Evolutionary conservation across 164 flowering plant genomes (phyloP).

Genomic region (Chimonanthus praecox): DNA sequence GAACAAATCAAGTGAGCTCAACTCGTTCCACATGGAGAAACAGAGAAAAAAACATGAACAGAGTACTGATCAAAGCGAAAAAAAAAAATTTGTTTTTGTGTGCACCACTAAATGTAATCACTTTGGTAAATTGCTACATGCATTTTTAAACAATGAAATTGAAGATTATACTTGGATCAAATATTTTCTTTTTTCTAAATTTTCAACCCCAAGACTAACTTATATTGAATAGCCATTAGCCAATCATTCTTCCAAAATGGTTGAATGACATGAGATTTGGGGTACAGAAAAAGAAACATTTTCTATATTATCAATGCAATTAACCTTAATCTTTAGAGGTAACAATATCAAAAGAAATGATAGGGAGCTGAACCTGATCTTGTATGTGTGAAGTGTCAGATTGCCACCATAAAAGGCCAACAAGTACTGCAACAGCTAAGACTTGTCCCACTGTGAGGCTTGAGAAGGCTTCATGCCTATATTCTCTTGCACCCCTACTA

Average conservation of each 20-base stretch:
- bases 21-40: neutral
- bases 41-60: neutral
- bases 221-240: too few relatives aligned
- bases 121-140: too few relatives aligned
- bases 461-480: conserved; percentile 13
- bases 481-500: conserved; percentile 9
- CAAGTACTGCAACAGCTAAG: conserved; percentile 2
- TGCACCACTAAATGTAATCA: neutral
- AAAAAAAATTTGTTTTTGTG: neutral
- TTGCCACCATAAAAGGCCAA: conserved; percentile 6
- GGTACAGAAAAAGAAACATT: too few relatives aligned
- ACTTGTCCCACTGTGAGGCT: conserved; percentile 9
- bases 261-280: too few relatives aligned
- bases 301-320: too few relatives aligned
- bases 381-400: conserved; percentile 31
- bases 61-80: neutral
- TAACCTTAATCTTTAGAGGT: too few relatives aligned
- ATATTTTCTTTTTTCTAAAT: too few relatives aligned
- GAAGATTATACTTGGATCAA: too few relatives aligned
- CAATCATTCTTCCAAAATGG: too few relatives aligned
- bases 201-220: too few relatives aligned
- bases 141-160: too few relatives aligned
- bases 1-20: neutral
- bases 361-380: conserved; percentile 14
- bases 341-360: neutral